Conservation (phyloP, 1,139 yeast genomes). For the Zhuliangozyma blackwelliae region DNA sequence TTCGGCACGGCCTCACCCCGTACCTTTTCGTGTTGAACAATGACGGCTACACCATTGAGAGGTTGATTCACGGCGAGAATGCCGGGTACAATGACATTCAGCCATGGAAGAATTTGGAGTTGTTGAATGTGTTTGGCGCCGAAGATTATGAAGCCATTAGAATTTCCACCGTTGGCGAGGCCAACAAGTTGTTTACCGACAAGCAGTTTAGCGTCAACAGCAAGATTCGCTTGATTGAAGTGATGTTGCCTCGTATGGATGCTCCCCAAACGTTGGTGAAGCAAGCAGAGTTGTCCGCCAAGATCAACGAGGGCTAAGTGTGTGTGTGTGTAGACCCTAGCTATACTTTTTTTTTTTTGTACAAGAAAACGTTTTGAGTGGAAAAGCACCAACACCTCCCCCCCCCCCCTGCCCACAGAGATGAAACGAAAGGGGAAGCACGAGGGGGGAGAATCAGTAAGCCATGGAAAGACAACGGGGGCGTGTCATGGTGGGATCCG, state of each 20-base stretch:
- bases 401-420: too few species aligned
- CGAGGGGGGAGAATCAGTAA: too few species aligned
- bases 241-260: constrained; percentile 76
- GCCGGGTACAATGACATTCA: constrained; percentile 80
- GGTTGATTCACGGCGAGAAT: constrained; percentile 77
- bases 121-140: constrained; percentile 74
- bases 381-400: too few species aligned
- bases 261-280: constrained; percentile 65
- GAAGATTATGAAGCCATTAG: constrained; percentile 45
- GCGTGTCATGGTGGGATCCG: too few species aligned
- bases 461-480: too few species aligned
- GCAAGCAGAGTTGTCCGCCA: constrained; percentile 74
- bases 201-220: constrained; percentile 53
- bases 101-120: constrained; percentile 71
- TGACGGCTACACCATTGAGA: constrained; percentile 87
- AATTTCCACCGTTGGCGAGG: constrained; percentile 63
- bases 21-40: constrained; percentile 80
- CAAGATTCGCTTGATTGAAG: constrained; percentile 73
- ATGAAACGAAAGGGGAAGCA: too few species aligned
- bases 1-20: constrained; percentile 35
- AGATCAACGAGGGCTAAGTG: constrained; percentile 40
- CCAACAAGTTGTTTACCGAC: constrained; percentile 54
- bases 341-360: neutral
- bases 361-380: too few species aligned
- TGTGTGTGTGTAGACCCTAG: neutral